Evolutionary conservation across 345 rosid species (phyloP).

Genomic region (Sonneratia alba): DNA sequence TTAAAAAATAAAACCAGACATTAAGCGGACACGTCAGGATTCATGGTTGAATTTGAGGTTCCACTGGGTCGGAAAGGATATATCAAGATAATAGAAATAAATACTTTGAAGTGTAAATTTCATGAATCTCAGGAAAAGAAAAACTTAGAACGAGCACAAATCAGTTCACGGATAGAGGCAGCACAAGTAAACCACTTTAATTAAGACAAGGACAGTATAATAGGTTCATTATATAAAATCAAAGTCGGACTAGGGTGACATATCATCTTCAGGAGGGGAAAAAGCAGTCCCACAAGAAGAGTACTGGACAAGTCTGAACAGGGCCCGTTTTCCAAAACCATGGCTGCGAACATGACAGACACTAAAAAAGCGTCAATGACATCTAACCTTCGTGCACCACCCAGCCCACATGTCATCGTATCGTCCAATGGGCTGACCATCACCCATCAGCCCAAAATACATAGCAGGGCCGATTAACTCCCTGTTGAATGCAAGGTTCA

Average conservation of each 20-base stretch:
- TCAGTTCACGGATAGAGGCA: too few species aligned
- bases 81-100: too few species aligned
- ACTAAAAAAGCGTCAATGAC: background rate
- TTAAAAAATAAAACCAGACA: background rate
- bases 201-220: background rate
- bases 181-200: too few species aligned
- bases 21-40: background rate
- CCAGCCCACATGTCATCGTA: conserved; percentile 97
- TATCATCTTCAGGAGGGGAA: too few species aligned
- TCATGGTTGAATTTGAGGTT: too few species aligned
- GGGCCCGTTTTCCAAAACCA: background rate
- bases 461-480: conserved; percentile 79
- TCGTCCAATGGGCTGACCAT: conserved; percentile 82
- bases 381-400: conserved; percentile 67
- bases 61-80: too few species aligned
- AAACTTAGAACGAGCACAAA: too few species aligned
- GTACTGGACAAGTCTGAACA: background rate
- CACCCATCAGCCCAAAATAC: conserved; percentile 91
- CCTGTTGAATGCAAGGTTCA: conserved; percentile 75
- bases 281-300: too few species aligned
- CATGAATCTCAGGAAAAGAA: too few species aligned
- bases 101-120: too few species aligned
- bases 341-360: background rate
- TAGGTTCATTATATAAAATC: background rate
- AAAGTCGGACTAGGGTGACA: too few species aligned